A percentile compares a stretch with the other conserved stretches of the same genome.
Conservation (phyloP, 805 yeast species). For the Candida insectalens region DNA sequence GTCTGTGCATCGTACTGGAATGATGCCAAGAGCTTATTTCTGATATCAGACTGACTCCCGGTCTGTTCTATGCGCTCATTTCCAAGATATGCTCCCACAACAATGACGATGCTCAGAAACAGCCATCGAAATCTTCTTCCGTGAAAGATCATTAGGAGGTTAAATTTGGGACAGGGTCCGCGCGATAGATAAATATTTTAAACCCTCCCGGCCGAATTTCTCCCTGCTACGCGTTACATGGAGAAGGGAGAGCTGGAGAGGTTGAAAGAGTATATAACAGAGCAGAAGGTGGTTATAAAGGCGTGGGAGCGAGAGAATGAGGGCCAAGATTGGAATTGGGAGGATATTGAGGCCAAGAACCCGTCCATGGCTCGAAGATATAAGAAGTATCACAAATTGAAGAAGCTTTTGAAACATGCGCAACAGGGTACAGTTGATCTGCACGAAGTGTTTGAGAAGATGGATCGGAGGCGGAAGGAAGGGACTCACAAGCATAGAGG, state of each 20-base stretch:
- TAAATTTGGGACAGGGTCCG: no score
- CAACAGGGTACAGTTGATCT: constrained; percentile 2
- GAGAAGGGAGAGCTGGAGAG: no score
- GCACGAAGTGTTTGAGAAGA: background rate
- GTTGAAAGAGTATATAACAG: background rate
- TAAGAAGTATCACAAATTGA: constrained; percentile 2
- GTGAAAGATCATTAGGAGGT: no score
- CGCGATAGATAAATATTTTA: constrained; percentile 19
- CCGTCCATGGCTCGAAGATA: constrained; percentile 1
- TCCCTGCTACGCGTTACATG: background rate
- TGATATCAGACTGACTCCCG: no score
- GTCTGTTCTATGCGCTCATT: no score
- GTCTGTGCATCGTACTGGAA: constrained; percentile 16
- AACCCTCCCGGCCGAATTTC: constrained; percentile 14
- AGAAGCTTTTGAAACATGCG: constrained; percentile 1
- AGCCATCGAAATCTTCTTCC: no score
- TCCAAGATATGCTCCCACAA: no score
- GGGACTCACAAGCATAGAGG: background rate
- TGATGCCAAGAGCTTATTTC: constrained; percentile 13
- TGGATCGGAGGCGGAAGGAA: background rate
- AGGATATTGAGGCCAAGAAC: background rate
- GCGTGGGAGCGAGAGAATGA: constrained; percentile 2
- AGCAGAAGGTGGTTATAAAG: constrained; percentile 1
- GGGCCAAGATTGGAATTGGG: background rate
- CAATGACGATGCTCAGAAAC: no score